Base-by-base conservation (phyloP, 176 grass and related monocot species). In the Pharus latifolius region DNA sequence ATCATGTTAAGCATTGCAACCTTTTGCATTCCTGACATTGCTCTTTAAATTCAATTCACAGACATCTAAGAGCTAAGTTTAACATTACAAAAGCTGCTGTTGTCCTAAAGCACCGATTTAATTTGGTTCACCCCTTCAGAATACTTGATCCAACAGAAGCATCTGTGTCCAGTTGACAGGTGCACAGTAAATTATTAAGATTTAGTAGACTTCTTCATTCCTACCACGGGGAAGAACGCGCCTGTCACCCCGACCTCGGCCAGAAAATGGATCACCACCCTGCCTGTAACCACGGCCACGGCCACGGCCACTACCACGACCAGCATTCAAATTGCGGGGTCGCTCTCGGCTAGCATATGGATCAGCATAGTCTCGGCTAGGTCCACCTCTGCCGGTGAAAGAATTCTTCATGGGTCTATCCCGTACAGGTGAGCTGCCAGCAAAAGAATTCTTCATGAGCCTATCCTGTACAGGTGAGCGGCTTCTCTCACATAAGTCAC, bases 401-500 rank as follows among this genome's bases (percentile, higher is more conserved):
- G 82, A 78, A 58, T 68, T 64, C 78, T 90, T 98, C 41, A 73
- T 28, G 24, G 65, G 63, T 10, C 92, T 84, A 19, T 84, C 79
- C 18, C 64, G 77, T 49, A 56, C 29, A 27, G 87, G 90, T 18
- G 90, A 88, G 38, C 82, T 38, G 6, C 69, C 63, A 0, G 35
- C 34, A 35, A 76, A 87, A 56, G 82, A 78, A 58, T 68, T 64
- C 78, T 90, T 98, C 41, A 73, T 28, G 24, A 60, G 63, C 12
- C 92, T 84, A 19, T 84, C 79, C 18, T 59, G 77, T 49, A 56
- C 29, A 27, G 87, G 90, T 18, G 90, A 88, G 38, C 82, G 78
- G 58, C 87, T 99, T 80, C 90, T 91, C 16, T 91, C 82, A 42
- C 63, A 65, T 72, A 74, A 37, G 69, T 84, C 60, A 15, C 45